Conservation (phyloP, 2,329 filamentous ascomycete species). For the Diplodia intermedia region DNA sequence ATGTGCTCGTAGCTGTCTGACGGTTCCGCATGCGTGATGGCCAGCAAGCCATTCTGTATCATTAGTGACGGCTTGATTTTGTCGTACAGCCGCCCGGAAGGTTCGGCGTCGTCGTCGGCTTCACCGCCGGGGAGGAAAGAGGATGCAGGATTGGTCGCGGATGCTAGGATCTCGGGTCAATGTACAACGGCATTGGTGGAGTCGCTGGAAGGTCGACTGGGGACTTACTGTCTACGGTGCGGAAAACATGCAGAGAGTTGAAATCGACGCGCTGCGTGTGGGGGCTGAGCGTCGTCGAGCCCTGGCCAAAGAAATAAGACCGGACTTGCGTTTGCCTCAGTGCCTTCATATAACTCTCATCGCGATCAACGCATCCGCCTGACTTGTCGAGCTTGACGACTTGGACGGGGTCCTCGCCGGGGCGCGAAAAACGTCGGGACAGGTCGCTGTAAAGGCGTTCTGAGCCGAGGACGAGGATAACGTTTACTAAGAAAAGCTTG, state of each 20-base stretch:
- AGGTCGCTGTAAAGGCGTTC: conserved; percentile 78
- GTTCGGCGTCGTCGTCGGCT: conserved; percentile 57
- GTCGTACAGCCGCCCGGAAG: conserved; percentile 59
- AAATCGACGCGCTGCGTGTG: conserved; percentile 87
- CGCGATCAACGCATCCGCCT: conserved; percentile 80
- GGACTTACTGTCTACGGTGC: conserved; percentile 65
- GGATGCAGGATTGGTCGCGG: conserved; percentile 16
- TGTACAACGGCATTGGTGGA: background rate
- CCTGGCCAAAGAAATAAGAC: conserved; percentile 92
- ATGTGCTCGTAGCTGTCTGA: conserved; percentile 75
- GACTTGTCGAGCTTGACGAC: conserved; percentile 84
- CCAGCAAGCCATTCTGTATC: conserved; percentile 82
- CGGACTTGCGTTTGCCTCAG: conserved; percentile 78
- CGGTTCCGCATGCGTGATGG: conserved; percentile 78
- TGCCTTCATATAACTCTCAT: conserved; percentile 75
- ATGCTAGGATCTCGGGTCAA: background rate
- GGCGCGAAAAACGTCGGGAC: conserved; percentile 66
- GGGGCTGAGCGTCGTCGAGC: conserved; percentile 77
- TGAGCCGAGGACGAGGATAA: conserved; percentile 82
- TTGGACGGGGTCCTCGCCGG: conserved; percentile 70
- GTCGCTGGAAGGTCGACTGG: background rate
- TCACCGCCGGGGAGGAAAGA: conserved; percentile 53
- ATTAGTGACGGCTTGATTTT: conserved; percentile 69
- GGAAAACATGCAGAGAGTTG: conserved; percentile 75
- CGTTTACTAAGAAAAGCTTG: conserved; percentile 64